Evolutionary conservation across 495 filamentous ascomycete genomes (phyloP).

Genomic region (Annulohypoxylon moriforme): DNA sequence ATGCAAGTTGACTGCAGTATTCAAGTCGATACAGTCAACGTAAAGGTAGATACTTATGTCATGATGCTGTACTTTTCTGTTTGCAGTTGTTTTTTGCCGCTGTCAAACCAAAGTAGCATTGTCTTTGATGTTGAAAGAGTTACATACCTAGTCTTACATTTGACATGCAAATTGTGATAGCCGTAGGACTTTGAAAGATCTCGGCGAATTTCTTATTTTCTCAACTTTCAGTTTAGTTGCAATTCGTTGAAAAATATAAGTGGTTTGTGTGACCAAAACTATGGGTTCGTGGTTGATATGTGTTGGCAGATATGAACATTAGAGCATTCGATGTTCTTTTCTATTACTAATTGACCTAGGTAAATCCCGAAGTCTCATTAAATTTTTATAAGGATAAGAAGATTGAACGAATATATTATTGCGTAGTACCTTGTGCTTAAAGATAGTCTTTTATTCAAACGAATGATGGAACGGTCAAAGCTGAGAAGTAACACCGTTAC

Average conservation of each 20-base stretch:
- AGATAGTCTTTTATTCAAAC: conserved; percentile 7
- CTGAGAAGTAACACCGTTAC: conserved; percentile 14
- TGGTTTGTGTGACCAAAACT: conserved; percentile 3
- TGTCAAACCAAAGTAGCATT: not conserved
- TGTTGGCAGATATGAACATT: not conserved
- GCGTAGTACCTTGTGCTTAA: not conserved
- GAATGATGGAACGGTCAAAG: conserved; percentile 15
- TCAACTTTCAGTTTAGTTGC: not conserved
- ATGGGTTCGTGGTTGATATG: not conserved
- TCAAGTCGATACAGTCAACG: not conserved
- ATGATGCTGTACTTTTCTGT: not conserved
- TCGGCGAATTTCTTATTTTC: not conserved
- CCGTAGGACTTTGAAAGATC: not conserved
- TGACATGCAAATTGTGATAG: conserved; percentile 1
- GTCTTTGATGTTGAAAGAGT: not conserved
- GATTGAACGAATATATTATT: not conserved
- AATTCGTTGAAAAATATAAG: conserved; percentile 1
- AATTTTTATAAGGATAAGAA: not conserved
- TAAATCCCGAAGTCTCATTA: not conserved
- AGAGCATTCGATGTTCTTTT: not conserved
- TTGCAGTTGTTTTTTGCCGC: not conserved
- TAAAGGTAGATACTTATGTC: not conserved
- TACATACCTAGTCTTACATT: not conserved
- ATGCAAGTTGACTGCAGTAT: not conserved
- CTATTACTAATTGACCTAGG: not conserved